phyloP scores from a whole-genome alignment of 495 filamentous ascomycete species.

The Emericellopsis terricola region DNA sequence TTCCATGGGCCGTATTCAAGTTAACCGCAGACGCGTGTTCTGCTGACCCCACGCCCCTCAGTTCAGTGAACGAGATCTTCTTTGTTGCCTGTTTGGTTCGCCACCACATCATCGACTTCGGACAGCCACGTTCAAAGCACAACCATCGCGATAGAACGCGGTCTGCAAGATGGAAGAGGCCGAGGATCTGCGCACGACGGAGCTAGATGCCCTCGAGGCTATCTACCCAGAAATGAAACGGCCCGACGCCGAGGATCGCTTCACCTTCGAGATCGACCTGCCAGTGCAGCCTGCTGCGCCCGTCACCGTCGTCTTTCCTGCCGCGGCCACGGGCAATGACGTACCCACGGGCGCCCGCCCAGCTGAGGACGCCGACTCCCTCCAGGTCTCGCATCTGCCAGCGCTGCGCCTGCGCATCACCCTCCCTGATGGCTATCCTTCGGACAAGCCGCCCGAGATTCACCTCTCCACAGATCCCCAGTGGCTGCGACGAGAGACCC shows the following conservation, averaged over 20 bases:
- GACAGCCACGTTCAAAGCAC: no score
- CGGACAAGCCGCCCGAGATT: slow-evolving; percentile 43
- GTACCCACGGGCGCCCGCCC: slow-evolving; percentile 7
- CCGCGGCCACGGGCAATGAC: slow-evolving; percentile 21
- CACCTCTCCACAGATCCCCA: slow-evolving; percentile 41
- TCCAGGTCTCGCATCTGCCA: slow-evolving; percentile 58
- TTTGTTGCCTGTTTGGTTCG: no score
- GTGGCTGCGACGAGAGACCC: slow-evolving; percentile 47
- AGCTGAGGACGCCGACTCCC: slow-evolving; percentile 24
- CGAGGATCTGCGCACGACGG: slow-evolving; percentile 56
- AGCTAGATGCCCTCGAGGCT: slow-evolving; percentile 66
- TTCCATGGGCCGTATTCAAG: no score
- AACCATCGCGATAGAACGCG: no score
- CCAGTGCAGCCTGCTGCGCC: slow-evolving; percentile 51
- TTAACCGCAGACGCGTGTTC: no score
- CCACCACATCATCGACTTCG: no score
- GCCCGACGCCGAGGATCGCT: slow-evolving; percentile 33
- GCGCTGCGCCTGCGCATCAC: slow-evolving; percentile 48
- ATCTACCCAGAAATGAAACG: slow-evolving; percentile 73
- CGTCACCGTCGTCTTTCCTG: slow-evolving; percentile 51
- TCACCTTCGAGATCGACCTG: slow-evolving; percentile 51
- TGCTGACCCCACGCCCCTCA: no score
- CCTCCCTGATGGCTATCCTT: slow-evolving; percentile 64
- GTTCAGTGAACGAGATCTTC: no score
- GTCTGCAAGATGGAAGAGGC: no score